phyloP scores from a whole-genome alignment of 805 yeast genomes.

The Candida pseudoglaebosa region DNA sequence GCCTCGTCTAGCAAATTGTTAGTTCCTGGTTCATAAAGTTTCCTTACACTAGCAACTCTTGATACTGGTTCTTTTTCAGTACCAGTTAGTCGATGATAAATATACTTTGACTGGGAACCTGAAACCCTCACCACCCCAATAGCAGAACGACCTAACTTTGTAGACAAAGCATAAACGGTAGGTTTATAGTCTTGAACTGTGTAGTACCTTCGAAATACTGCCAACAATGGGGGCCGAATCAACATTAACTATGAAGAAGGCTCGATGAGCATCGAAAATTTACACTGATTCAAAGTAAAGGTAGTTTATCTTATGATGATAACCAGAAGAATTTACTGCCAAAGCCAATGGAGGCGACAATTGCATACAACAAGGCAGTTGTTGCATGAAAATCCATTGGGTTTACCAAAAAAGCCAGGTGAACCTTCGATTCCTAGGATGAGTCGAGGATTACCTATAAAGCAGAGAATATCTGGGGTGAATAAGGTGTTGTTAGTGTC shows the following conservation, averaged over 20 bases:
- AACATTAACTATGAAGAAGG: not conserved
- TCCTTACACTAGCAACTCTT: slow-evolving; percentile 55
- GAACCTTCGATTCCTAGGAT: slow-evolving; percentile 20
- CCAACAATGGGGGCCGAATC: not conserved
- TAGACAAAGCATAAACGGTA: slow-evolving; percentile 88
- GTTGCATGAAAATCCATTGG: slow-evolving; percentile 39
- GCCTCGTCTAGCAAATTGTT: slow-evolving; percentile 68
- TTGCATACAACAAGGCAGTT: not conserved
- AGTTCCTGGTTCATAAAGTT: slow-evolving; percentile 43
- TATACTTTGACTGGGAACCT: slow-evolving; percentile 56
- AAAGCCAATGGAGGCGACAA: not conserved
- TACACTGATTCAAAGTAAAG: no score
- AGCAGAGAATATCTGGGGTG: slow-evolving; percentile 56
- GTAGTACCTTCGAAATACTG: not conserved
- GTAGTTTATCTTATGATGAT: not conserved
- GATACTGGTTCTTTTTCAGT: slow-evolving; percentile 38
- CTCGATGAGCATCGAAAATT: slow-evolving; percentile 4
- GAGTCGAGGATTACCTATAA: slow-evolving; percentile 52
- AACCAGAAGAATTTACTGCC: not conserved
- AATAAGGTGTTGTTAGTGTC: slow-evolving; percentile 60
- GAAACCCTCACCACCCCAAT: slow-evolving; percentile 81
- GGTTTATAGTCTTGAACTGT: slow-evolving; percentile 30
- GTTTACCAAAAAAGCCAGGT: slow-evolving; percentile 26
- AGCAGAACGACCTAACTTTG: slow-evolving; percentile 78
- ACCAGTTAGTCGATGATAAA: slow-evolving; percentile 47